phyloP scores from a whole-genome alignment of 257 asterid genomes.

The Phtheirospermum japonicum region DNA sequence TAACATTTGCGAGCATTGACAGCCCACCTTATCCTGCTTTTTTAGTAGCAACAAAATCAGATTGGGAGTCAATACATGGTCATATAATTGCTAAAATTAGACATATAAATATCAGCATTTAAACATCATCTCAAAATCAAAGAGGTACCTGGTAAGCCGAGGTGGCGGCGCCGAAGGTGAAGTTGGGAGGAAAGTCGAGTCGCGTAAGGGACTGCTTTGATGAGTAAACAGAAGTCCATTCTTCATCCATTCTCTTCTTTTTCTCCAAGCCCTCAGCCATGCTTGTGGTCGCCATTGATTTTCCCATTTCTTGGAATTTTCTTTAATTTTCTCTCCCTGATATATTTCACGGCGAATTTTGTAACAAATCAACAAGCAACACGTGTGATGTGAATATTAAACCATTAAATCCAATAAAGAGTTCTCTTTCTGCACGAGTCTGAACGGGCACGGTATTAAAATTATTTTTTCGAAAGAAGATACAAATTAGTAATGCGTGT shows the following conservation, averaged over 20 bases:
- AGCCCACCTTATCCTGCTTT: too few relatives aligned
- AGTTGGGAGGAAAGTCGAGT: conserved; percentile 38
- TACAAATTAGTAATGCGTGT: too few relatives aligned
- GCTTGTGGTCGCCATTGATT: conserved; percentile 24
- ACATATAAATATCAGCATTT: not conserved
- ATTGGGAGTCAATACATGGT: not conserved
- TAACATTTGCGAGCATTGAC: too few relatives aligned
- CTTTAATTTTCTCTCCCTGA: too few relatives aligned
- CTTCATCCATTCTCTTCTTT: conserved; percentile 40
- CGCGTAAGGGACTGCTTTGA: conserved; percentile 39
- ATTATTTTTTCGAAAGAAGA: too few relatives aligned
- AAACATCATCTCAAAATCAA: not conserved
- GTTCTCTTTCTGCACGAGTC: too few relatives aligned
- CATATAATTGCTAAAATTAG: not conserved
- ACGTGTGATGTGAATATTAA: too few relatives aligned
- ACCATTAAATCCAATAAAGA: too few relatives aligned
- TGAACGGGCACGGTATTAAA: too few relatives aligned
- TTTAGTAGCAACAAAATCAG: too few relatives aligned
- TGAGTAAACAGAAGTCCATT: conserved; percentile 42
- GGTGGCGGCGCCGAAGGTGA: conserved; percentile 56
- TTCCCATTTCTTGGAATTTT: conserved; percentile 10
- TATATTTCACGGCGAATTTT: not conserved
- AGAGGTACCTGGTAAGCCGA: conserved; percentile 50
- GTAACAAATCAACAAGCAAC: too few relatives aligned
- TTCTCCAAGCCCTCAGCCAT: conserved; percentile 37